phyloP scores from a whole-genome alignment of 169 alveolate genomes.

The Plasmodium knowlesi region DNA sequence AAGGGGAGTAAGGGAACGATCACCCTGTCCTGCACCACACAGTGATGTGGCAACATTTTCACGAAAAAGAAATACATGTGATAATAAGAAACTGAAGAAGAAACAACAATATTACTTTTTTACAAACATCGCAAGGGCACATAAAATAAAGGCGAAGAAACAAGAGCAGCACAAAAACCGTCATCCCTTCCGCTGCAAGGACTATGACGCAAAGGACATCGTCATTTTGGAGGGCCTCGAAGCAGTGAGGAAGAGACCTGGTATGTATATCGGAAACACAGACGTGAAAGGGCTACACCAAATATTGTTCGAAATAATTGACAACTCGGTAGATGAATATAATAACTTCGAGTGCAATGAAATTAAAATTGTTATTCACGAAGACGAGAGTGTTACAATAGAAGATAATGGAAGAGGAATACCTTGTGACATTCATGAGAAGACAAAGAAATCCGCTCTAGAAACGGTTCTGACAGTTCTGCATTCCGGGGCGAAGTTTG shows the following conservation, averaged over 20 bases:
- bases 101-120: not conserved
- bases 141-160: not conserved
- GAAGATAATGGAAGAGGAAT: slow-evolving; percentile 87
- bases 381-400: slow-evolving; percentile 81
- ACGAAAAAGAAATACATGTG: not conserved
- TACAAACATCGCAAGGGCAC: not conserved
- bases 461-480: slow-evolving; percentile 87
- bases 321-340: slow-evolving; percentile 88
- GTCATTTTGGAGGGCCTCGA: slow-evolving; percentile 87
- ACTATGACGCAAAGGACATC: slow-evolving; percentile 83
- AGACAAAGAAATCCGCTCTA: slow-evolving; percentile 81
- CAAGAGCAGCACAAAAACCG: not conserved
- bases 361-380: slow-evolving; percentile 79
- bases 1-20: not conserved
- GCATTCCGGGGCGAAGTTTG: slow-evolving; percentile 90
- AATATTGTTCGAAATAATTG: slow-evolving; percentile 85
- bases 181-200: slow-evolving; percentile 24
- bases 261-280: slow-evolving; percentile 89
- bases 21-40: not conserved
- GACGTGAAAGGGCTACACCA: slow-evolving; percentile 87
- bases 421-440: slow-evolving; percentile 85
- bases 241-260: slow-evolving; percentile 90
- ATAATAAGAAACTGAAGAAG: not conserved
- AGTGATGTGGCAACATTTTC: not conserved
- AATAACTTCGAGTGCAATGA: slow-evolving; percentile 81